Conservation (phyloP, 2,329 filamentous ascomycete genomes). For the Pseudogymnoascus sp. region DNA sequence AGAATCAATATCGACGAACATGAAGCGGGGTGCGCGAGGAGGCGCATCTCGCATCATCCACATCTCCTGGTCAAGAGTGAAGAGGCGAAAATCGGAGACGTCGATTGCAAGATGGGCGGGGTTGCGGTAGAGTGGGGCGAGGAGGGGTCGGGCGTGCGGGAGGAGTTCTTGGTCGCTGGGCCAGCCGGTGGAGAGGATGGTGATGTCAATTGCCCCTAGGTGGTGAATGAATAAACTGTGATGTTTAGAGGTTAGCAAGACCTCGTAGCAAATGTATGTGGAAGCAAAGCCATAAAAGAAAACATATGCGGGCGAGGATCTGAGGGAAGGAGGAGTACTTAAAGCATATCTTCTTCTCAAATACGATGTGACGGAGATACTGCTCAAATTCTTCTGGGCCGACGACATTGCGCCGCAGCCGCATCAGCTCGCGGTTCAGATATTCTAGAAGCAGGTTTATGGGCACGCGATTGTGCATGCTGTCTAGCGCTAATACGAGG, state of each 20-base stretch:
- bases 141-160: neutral
- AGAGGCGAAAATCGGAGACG: neutral
- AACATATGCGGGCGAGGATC: neutral
- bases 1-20: neutral
- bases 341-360: neutral
- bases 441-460: slow-evolving; percentile 4
- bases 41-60: neutral
- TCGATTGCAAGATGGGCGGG: neutral
- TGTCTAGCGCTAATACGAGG: neutral
- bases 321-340: neutral
- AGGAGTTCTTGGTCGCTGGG: neutral
- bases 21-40: neutral
- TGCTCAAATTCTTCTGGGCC: neutral
- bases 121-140: neutral
- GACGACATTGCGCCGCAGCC: neutral
- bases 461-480: neutral
- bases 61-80: neutral
- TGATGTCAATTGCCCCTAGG: neutral
- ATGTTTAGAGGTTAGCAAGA: neutral
- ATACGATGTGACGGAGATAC: neutral
- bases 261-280: neutral
- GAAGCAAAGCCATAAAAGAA: neutral
- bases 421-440: neutral
- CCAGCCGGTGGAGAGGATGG: neutral
- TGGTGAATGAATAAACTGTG: neutral